Evolutionary conservation across 768 basidiomycete genomes (phyloP).

Genomic region (Crassisporium funariophilum): DNA sequence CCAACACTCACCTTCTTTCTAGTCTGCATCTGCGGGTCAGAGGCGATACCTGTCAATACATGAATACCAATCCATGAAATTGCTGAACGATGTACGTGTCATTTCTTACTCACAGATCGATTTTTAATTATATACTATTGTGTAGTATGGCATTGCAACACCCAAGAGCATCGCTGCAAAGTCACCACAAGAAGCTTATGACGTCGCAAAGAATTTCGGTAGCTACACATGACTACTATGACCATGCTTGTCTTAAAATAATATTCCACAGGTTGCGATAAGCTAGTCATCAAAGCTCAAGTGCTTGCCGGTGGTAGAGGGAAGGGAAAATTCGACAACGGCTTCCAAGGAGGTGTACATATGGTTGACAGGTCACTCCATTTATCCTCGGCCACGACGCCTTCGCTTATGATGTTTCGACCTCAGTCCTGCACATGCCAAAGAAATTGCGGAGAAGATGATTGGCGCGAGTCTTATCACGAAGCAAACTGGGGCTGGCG

Average conservation of each 20-base stretch:
- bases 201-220: constrained; percentile 91
- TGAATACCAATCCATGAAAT: constrained; percentile 95
- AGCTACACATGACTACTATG: constrained; percentile 22
- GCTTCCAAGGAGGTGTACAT: constrained; percentile 97
- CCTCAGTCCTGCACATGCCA: constrained; percentile 80
- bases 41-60: constrained; percentile 94
- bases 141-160: constrained; percentile 92
- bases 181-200: constrained; percentile 85
- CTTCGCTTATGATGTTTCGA: constrained; percentile 2
- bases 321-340: constrained; percentile 95
- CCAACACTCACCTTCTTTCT: constrained; percentile 11
- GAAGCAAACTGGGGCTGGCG: constrained; percentile 94
- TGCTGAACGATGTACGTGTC: constrained; percentile 83
- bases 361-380: constrained; percentile 75
- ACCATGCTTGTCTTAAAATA: constrained; percentile 5
- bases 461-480: constrained; percentile 94
- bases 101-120: not conserved
- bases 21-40: constrained; percentile 79
- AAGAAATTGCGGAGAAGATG: constrained; percentile 89
- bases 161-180: constrained; percentile 90
- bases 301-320: constrained; percentile 98
- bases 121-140: constrained; percentile 4
- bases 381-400: not conserved
- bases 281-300: constrained; percentile 97
- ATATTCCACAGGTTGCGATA: constrained; percentile 55